phyloP scores from a whole-genome alignment of 2,329 filamentous ascomycete genomes.

The Xylariaceae sp. region DNA sequence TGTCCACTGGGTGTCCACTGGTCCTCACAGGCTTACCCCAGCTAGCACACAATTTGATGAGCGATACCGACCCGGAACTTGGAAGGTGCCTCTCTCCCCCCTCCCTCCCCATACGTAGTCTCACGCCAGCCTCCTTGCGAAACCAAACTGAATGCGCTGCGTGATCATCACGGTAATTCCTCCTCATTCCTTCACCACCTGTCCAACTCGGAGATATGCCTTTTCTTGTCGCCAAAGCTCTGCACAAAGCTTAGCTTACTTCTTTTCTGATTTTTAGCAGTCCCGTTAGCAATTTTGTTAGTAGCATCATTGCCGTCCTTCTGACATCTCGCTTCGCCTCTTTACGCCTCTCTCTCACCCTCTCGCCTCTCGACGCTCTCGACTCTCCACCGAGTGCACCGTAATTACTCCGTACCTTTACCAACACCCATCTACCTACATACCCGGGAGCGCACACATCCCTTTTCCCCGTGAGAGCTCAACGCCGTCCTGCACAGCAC shows the following conservation, averaged over 20 bases:
- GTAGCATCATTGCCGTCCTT: not conserved
- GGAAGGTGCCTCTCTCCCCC: too few species aligned
- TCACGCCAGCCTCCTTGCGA: not conserved
- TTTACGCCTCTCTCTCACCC: not conserved
- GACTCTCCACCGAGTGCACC: not conserved
- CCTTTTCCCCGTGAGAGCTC: not conserved
- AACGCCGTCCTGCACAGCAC: not conserved
- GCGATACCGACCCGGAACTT: not conserved
- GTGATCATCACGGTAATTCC: not conserved
- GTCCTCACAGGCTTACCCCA: not conserved
- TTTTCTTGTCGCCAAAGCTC: not conserved
- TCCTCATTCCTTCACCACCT: not conserved
- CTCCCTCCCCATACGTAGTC: not conserved
- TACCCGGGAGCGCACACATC: not conserved
- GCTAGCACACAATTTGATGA: not conserved
- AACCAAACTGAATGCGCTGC: not conserved
- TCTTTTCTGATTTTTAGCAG: not conserved
- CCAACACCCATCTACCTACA: too few species aligned
- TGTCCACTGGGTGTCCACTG: too few species aligned
- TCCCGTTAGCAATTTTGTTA: not conserved
- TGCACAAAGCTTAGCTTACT: not conserved
- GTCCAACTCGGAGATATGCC: not conserved
- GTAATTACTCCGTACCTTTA: too few species aligned
- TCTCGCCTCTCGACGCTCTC: too few species aligned
- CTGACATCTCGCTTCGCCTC: not conserved